A percentile compares a stretch with the other conserved stretches of the same genome.
These are phyloP conservation scores for Huntiella omanensis DNA, from an alignment of 2,329 filamentous ascomycete species.

Conservation along the genomic window DNA sequence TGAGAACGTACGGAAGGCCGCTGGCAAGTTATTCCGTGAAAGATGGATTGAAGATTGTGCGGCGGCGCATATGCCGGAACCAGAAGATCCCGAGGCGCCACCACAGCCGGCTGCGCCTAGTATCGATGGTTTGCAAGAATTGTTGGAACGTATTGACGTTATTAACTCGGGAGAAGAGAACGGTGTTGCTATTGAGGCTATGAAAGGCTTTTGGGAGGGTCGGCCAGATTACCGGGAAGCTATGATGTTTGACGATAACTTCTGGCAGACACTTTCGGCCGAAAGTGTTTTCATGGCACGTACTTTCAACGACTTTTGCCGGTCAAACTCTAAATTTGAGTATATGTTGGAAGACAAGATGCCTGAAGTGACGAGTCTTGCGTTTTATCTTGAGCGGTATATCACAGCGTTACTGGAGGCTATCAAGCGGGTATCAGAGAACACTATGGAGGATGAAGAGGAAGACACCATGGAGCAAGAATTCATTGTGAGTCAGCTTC, in stretches of 20 bases:
- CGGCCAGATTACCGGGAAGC: slow-evolving; percentile 64
- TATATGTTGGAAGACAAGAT: slow-evolving; percentile 74
- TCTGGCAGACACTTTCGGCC: slow-evolving; percentile 65
- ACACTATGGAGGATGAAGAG: slow-evolving; percentile 45
- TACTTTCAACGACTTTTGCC: slow-evolving; percentile 88
- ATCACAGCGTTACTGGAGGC: slow-evolving; percentile 48
- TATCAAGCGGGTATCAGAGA: slow-evolving; percentile 36
- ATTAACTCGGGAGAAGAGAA: slow-evolving; percentile 77
- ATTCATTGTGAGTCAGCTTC: slow-evolving; percentile 86
- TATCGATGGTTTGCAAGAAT: slow-evolving; percentile 69
- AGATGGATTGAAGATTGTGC: slow-evolving; percentile 97
- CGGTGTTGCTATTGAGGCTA: slow-evolving; percentile 80
- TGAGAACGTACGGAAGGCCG: slow-evolving; percentile 81
- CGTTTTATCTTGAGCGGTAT: slow-evolving; percentile 70
- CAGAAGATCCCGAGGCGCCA: slow-evolving; percentile 34
- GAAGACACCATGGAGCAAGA: slow-evolving; percentile 80
- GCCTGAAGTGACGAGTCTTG: slow-evolving; percentile 81
- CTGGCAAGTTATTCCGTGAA: slow-evolving; percentile 75
- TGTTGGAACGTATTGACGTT: slow-evolving; percentile 85
- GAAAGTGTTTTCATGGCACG: slow-evolving; percentile 81
- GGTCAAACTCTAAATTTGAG: slow-evolving; percentile 53
- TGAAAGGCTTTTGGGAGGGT: slow-evolving; percentile 92
- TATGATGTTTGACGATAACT: slow-evolving; percentile 51
- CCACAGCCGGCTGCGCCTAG: slow-evolving; percentile 35
- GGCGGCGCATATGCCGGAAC: slow-evolving; percentile 40